Base-by-base conservation (phyloP, 495 filamentous ascomycete species). In the Penicillium alfredii region DNA sequence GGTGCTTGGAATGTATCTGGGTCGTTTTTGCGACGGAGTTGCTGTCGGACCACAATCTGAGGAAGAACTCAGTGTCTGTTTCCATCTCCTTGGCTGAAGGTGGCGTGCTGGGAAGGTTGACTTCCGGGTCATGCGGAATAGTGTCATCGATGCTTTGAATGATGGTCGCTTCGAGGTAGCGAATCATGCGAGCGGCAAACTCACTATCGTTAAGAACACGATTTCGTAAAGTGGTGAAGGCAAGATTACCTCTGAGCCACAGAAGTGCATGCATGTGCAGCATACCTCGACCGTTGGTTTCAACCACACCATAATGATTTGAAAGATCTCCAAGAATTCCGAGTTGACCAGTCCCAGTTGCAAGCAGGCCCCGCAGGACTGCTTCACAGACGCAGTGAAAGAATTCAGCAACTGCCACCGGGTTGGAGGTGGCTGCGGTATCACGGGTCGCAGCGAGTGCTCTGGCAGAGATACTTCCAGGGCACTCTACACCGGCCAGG, bases 241-340 rank as follows among this genome's bases (percentile, higher is more conserved):
- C 30, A 20, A 41, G 30, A 27, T 49, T 49, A 8, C 46, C 46
- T 37, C 35, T 8, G 13, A 37, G 13, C 46, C 41, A 49, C 1
- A 41, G 14, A 3, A 49, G 14, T 5, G 24, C 23, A 19, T 49
- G 46, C 1, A 52, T 8, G 37, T 52, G 44, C 3, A 48, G 31
- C 39, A 52, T 52, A 6, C 44, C 44, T 30, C 44, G 19, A 9
- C 44, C 35, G 22, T 52, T 52, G 9, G 34, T 48, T 14, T 52
- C 48, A 4, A 48, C 35, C 12, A 52, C 44, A 6, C 35, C 48
- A 33, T 24, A 47, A 34, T 52, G 27, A 35, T 44, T 38, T 2
- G 41, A 38, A 23, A 52, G 6, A 19, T 52, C 30, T 4, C 44
- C 40, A 26, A 52, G 30, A 14, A 49, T 45, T 9, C 45, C 11